Evolutionary conservation across 208 protist species (phyloP), one percentile per base, ranked within the genome.

Genomic region (Endotrypanum monterogeii): DNA sequence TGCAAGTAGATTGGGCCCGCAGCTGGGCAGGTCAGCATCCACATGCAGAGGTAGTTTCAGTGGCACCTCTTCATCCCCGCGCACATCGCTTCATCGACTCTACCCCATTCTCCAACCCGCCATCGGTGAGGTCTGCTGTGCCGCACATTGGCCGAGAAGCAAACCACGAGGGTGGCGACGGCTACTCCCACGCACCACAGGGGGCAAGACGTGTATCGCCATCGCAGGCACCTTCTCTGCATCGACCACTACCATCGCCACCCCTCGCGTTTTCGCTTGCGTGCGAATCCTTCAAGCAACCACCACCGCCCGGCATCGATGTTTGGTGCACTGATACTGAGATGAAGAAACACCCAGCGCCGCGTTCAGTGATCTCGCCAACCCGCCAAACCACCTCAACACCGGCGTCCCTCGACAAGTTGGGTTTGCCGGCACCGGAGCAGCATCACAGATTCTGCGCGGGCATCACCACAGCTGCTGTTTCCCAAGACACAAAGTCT

Each of bases 1-100:
- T 88, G 16, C 44, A 60, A 3, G 86, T 76, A 28, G 78, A 87
- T 41, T 90, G 86, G 86, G 79, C 86, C n/a, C 52, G 69, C 35
- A 51, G 69, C n/a, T 55, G 51, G 50, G 74, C 69, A 54, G 35
- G 18, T 20, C 52, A 37, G 9, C 74, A 62, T 68, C 61, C 55
- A 71, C 67, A 28, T 65, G 63, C 7, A 14, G 48, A 20, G 35
- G 51, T 57, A 23, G n/a, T 3, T 18, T 28, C 23, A 23, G 60
- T 44, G 48, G 37, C 14, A 8, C 28, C 30, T 18, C 25, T 30
- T 16, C 11, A 5, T 8, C 16, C 46, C n/a, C n/a, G n/a, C 16
- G 18, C 65, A 20, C 1, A 18, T 9, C 14, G 37, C 37, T 73
- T 54, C 44, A 1, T 39, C 39, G 37, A 8, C 54, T 73, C 67